These are phyloP conservation scores for Myxozyma neotropica DNA, from an alignment of 805 yeast genomes.

Conservation along the genomic window DNA sequence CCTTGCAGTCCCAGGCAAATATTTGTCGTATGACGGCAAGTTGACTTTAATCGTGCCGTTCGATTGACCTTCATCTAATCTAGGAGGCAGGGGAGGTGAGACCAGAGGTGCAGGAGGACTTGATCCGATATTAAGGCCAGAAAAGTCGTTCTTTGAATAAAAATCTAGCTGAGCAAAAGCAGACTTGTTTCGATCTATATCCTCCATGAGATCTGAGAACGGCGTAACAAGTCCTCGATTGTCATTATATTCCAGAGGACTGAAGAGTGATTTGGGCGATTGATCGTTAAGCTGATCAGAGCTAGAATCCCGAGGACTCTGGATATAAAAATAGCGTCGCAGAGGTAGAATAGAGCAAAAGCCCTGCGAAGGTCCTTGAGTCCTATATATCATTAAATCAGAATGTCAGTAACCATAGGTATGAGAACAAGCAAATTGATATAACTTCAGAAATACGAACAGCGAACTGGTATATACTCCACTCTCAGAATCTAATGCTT, in stretches of 20 bases:
- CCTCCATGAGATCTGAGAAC: too few relatives aligned
- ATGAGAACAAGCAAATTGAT: too few relatives aligned
- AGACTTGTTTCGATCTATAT: too few relatives aligned
- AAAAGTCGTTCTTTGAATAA: neutral
- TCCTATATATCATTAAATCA: neutral
- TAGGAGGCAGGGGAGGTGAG: neutral
- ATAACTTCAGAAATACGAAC: slow-evolving; percentile 6
- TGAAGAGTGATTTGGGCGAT: neutral
- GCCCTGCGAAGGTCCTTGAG: neutral
- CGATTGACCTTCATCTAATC: too few relatives aligned
- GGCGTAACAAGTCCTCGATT: too few relatives aligned
- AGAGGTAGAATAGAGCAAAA: neutral
- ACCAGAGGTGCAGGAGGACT: neutral
- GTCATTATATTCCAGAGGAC: too few relatives aligned
- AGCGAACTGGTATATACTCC: slow-evolving; percentile 4
- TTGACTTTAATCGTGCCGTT: neutral
- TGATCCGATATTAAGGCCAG: neutral
- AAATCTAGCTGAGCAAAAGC: too few relatives aligned
- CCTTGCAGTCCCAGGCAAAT: neutral
- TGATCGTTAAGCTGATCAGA: neutral
- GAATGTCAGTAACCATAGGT: neutral
- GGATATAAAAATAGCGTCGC: neutral
- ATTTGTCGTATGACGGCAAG: neutral
- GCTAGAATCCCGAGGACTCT: neutral
- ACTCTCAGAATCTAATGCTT: slow-evolving; percentile 14